Conservation (phyloP, 2,329 filamentous ascomycete genomes). For the Fusarium burgessii region DNA sequence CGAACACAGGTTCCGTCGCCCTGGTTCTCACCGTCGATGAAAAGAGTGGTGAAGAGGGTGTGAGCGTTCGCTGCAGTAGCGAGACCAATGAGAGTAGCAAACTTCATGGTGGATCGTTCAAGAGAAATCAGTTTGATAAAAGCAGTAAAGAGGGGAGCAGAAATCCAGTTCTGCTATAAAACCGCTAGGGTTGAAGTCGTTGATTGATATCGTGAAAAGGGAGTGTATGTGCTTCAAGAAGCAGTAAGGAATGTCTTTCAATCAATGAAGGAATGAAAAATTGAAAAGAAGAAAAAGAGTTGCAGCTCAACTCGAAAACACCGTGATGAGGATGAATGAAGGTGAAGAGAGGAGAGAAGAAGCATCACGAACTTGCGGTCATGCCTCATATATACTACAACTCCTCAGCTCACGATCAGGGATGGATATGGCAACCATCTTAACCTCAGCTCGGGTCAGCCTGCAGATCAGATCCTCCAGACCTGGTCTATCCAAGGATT, state of each 20-base stretch:
- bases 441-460: conserved; percentile 20
- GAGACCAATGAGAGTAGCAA: conserved; percentile 51
- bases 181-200: conserved; percentile 37
- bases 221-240: conserved; percentile 26
- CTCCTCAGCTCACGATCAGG: conserved; percentile 10
- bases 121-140: not conserved
- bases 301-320: conserved; percentile 32
- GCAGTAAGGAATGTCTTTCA: conserved; percentile 38
- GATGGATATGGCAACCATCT: not conserved
- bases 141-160: conserved; percentile 18
- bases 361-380: conserved; percentile 13
- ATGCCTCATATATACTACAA: conserved; percentile 40
- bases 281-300: conserved; percentile 24
- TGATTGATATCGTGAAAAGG: conserved; percentile 12
- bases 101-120: conserved; percentile 55
- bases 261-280: conserved; percentile 34
- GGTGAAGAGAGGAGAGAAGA: conserved; percentile 2
- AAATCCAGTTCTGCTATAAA: conserved; percentile 43
- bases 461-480: conserved; percentile 17
- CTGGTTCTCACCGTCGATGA: conserved; percentile 71
- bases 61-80: conserved; percentile 62
- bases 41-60: conserved; percentile 73
- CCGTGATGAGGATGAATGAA: conserved; percentile 38
- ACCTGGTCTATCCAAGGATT: conserved; percentile 11
- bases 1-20: conserved; percentile 80